Evolutionary conservation across 2,329 filamentous ascomycete genomes (phyloP).

Genomic region (Zymoseptoria ardabiliae): DNA sequence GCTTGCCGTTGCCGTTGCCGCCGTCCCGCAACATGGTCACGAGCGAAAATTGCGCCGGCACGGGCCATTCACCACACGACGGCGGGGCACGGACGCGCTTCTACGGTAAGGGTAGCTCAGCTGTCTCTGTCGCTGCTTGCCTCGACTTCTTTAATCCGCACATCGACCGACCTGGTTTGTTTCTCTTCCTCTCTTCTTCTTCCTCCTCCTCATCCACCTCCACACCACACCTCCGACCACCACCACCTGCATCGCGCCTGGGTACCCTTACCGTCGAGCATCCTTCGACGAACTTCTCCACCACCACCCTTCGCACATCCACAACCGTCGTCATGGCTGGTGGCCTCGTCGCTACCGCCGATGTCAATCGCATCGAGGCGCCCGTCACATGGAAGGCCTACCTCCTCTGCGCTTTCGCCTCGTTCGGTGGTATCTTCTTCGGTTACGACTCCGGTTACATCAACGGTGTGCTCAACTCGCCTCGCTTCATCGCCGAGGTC

Average conservation of each 20-base stretch:
- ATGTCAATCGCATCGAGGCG: constrained; percentile 48
- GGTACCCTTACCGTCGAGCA: neutral
- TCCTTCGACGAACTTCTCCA: neutral
- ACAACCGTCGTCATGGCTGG: constrained; percentile 1
- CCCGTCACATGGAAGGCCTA: constrained; percentile 40
- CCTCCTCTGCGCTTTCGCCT: constrained; percentile 40
- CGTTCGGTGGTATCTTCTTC: constrained; percentile 60
- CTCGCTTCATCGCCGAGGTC: constrained; percentile 47
- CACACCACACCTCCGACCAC: neutral
- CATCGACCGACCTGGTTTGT: neutral
- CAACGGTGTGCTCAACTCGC: constrained; percentile 41
- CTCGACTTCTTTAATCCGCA: neutral
- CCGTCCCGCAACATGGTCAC: neutral
- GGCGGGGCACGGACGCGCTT: neutral
- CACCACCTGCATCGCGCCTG: neutral
- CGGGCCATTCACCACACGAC: neutral
- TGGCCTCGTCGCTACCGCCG: constrained; percentile 36
- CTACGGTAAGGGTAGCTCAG: neutral
- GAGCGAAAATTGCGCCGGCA: neutral
- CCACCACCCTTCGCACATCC: neutral
- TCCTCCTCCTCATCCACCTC: neutral
- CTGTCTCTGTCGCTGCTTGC: neutral
- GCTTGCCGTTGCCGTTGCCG: no score
- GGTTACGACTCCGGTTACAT: constrained; percentile 75
- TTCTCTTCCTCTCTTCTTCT: neutral